These are phyloP conservation scores for Fonsecaea nubica DNA, from an alignment of 2,329 filamentous ascomycete species.

Conservation along the genomic window DNA sequence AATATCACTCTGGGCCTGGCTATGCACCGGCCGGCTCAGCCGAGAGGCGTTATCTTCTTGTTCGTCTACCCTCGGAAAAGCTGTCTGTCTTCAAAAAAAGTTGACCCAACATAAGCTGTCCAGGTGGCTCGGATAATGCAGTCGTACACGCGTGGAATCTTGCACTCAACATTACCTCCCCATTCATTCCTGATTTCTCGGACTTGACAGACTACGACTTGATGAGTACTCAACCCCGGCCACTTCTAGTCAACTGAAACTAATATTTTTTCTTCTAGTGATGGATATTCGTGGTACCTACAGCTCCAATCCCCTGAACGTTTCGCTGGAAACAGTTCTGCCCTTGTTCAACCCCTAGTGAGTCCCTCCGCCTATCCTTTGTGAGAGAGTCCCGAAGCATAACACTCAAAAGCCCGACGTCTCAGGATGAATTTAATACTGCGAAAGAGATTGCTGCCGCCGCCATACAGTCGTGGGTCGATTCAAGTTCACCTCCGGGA, in stretches of 20 bases:
- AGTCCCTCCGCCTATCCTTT: background rate
- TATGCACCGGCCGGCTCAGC: constrained; percentile 18
- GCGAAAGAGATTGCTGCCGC: background rate
- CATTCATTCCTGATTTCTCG: constrained; percentile 2
- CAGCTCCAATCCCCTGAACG: constrained; percentile 21
- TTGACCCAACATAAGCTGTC: background rate
- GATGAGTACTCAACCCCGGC: constrained; percentile 13
- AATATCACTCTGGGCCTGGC: constrained; percentile 23
- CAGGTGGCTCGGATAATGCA: constrained; percentile 16
- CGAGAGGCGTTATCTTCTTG: constrained; percentile 21
- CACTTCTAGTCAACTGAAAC: background rate
- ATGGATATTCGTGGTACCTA: constrained; percentile 16
- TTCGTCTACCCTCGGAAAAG: background rate
- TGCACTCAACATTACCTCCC: constrained; percentile 12
- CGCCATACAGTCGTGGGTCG: constrained; percentile 6
- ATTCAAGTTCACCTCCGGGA: constrained; percentile 6
- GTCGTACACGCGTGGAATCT: constrained; percentile 14
- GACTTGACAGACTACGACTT: constrained; percentile 20
- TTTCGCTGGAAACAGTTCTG: background rate
- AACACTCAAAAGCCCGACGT: constrained; percentile 13
- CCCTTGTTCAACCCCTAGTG: constrained; percentile 17
- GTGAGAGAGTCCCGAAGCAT: background rate
- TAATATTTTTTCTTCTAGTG: constrained; percentile 5
- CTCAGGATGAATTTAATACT: constrained; percentile 9
- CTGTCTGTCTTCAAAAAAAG: background rate